Percentiles rank a stretch among this genome's conserved stretches.
Evolutionary conservation across 2,329 filamentous ascomycete species (phyloP).

Genomic region (Talaromyces sp.): DNA sequence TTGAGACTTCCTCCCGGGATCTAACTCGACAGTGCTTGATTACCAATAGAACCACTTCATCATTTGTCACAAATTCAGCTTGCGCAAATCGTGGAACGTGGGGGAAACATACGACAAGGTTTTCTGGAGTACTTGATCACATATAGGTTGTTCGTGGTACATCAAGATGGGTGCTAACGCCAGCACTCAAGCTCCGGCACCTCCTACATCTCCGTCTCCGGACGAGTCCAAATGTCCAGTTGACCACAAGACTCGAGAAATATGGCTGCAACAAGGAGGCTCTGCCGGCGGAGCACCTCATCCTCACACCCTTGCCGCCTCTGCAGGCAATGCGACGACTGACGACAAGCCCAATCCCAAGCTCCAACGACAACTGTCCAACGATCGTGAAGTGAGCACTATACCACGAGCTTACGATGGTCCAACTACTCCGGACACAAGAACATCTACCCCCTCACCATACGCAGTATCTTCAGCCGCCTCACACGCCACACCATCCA

Average conservation of each 20-base stretch:
- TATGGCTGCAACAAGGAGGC: slow-evolving; percentile 65
- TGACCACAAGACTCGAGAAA: slow-evolving; percentile 81
- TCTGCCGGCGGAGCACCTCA: slow-evolving; percentile 36
- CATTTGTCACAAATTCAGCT: slow-evolving; percentile 1
- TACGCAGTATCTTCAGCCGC: slow-evolving; percentile 18
- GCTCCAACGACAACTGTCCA: slow-evolving; percentile 52
- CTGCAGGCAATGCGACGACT: slow-evolving; percentile 23
- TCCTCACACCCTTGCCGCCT: slow-evolving; percentile 27
- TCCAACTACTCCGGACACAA: slow-evolving; percentile 23
- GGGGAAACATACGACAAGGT: no score
- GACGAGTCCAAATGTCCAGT: slow-evolving; percentile 66
- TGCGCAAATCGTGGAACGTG: background rate
- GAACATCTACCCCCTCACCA: slow-evolving; percentile 23
- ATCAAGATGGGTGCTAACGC: slow-evolving; percentile 36
- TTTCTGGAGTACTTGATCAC: background rate
- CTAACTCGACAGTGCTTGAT: background rate
- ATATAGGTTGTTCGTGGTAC: background rate
- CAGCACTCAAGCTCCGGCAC: slow-evolving; percentile 29
- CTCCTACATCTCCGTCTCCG: slow-evolving; percentile 21
- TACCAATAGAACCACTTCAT: slow-evolving; percentile 20
- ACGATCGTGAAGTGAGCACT: slow-evolving; percentile 69
- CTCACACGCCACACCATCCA: slow-evolving; percentile 53
- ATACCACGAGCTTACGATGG: slow-evolving; percentile 63
- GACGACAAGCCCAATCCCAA: slow-evolving; percentile 27
- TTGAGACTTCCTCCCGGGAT: background rate